These are phyloP conservation scores for Citrus australasica DNA, from an alignment of 345 rosid species.

Conservation along the genomic window DNA sequence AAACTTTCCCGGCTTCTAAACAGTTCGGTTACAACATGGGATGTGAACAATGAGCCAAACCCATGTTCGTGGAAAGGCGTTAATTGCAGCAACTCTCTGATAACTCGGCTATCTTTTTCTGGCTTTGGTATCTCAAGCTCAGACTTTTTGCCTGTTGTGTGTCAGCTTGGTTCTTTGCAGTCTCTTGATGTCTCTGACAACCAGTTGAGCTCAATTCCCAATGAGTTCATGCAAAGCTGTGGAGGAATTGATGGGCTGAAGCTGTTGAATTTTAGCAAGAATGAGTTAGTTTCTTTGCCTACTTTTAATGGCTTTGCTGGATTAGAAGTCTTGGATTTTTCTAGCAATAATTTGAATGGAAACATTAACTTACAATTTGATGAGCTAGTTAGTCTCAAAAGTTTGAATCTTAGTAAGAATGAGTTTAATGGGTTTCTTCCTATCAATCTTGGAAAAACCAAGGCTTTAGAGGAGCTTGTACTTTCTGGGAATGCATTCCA, in stretches of 20 bases:
- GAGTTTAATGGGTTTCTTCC: constrained; percentile 39
- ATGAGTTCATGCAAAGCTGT: constrained; percentile 39
- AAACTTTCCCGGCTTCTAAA: constrained; percentile 26
- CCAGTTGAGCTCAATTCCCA: constrained; percentile 44
- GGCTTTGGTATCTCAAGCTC: constrained; percentile 36
- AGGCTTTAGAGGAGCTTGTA: constrained; percentile 41
- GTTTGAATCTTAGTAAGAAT: constrained; percentile 49
- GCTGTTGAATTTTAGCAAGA: constrained; percentile 53
- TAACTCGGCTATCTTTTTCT: constrained; percentile 35
- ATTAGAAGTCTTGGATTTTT: constrained; percentile 56
- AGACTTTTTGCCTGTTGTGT: constrained; percentile 39
- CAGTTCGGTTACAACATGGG: constrained; percentile 35
- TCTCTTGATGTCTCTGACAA: constrained; percentile 55
- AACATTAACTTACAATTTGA: constrained; percentile 37
- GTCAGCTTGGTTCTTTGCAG: constrained; percentile 53
- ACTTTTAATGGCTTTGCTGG: constrained; percentile 42
- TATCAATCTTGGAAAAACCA: constrained; percentile 25
- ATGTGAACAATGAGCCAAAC: constrained; percentile 25
- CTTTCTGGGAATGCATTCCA: constrained; percentile 36
- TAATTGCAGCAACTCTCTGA: constrained; percentile 37
- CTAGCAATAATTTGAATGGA: constrained; percentile 42
- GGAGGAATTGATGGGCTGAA: constrained; percentile 40
- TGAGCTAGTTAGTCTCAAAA: constrained; percentile 42
- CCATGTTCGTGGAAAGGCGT: constrained; percentile 65
- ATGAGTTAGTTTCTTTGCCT: constrained; percentile 38